Evolutionary conservation across 192 early-diverging fungal species (phyloP).

Genomic region (Linnemannia exigua): DNA sequence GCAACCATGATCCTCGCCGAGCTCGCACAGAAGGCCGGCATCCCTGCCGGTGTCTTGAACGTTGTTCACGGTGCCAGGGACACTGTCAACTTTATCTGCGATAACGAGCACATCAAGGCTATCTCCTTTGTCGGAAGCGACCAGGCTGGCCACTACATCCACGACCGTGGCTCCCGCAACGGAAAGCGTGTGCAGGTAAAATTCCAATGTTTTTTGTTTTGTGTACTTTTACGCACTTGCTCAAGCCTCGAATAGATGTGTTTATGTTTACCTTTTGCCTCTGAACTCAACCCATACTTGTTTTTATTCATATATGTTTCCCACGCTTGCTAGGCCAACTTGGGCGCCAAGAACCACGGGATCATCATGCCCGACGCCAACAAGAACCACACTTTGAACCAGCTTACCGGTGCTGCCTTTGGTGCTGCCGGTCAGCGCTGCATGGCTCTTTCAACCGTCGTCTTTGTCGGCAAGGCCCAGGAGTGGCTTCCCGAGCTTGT

Average conservation of each 20-base stretch:
- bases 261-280: neutral
- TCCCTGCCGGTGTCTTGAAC: slow-evolving; percentile 93
- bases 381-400: slow-evolving; percentile 95
- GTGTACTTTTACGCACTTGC: neutral
- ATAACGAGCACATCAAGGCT: slow-evolving; percentile 87
- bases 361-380: slow-evolving; percentile 95
- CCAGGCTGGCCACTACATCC: slow-evolving; percentile 89
- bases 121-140: slow-evolving; percentile 97
- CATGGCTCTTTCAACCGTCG: slow-evolving; percentile 94
- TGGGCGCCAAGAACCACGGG: slow-evolving; percentile 98
- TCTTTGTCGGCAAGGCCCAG: slow-evolving; percentile 90
- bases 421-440: slow-evolving; percentile 98
- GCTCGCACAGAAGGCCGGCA: slow-evolving; percentile 89
- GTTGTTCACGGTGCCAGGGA: slow-evolving; percentile 90
- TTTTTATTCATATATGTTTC: neutral
- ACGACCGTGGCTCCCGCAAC: slow-evolving; percentile 85
- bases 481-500: slow-evolving; percentile 92
- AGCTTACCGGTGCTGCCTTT: slow-evolving; percentile 93
- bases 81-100: slow-evolving; percentile 93
- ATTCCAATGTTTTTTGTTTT: slow-evolving; percentile 1
- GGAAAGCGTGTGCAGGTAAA: slow-evolving; percentile 93
- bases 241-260: neutral
- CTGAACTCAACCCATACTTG: slow-evolving; percentile 2
- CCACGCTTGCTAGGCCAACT: slow-evolving; percentile 72
- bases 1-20: slow-evolving; percentile 91